Evolutionary conservation across 768 basidiomycete genomes (phyloP).

Genomic region (Termitomyces heimii): DNA sequence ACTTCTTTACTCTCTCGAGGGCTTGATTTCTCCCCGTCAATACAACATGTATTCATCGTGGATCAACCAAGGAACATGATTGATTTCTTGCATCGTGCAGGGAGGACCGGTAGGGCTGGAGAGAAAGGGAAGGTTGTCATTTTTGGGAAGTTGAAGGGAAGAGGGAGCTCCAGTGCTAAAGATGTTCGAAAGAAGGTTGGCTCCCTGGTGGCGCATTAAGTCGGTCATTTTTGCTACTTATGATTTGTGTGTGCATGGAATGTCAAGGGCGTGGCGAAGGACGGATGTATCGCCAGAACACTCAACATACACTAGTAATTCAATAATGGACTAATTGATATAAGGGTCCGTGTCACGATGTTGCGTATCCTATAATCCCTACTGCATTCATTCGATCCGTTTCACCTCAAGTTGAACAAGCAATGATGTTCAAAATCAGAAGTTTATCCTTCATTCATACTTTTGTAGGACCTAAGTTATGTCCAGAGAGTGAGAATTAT

Average conservation of each 20-base stretch:
- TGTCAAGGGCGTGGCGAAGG: neutral
- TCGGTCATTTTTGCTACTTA: neutral
- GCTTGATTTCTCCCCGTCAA: slow-evolving; percentile 75
- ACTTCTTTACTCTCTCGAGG: slow-evolving; percentile 90
- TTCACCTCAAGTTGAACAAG: too few species aligned
- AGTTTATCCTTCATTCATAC: too few species aligned
- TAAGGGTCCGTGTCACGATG: too few species aligned
- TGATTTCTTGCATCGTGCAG: slow-evolving; percentile 90
- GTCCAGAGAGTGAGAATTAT: neutral
- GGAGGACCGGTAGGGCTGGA: slow-evolving; percentile 75
- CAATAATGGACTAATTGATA: neutral
- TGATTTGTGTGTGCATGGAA: neutral
- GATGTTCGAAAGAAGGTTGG: slow-evolving; percentile 47
- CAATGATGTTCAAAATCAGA: too few species aligned
- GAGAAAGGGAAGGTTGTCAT: slow-evolving; percentile 64
- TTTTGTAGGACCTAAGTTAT: too few species aligned
- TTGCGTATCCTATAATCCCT: too few species aligned
- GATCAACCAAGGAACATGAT: slow-evolving; percentile 88
- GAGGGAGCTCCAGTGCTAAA: slow-evolving; percentile 49
- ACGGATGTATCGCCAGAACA: neutral
- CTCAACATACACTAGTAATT: neutral
- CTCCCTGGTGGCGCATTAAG: slow-evolving; percentile 24
- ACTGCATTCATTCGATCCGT: too few species aligned
- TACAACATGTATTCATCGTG: slow-evolving; percentile 80
- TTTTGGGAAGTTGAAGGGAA: slow-evolving; percentile 65